phyloP scores from a whole-genome alignment of 2,329 filamentous ascomycete species.

The Microascus cirrosus region DNA sequence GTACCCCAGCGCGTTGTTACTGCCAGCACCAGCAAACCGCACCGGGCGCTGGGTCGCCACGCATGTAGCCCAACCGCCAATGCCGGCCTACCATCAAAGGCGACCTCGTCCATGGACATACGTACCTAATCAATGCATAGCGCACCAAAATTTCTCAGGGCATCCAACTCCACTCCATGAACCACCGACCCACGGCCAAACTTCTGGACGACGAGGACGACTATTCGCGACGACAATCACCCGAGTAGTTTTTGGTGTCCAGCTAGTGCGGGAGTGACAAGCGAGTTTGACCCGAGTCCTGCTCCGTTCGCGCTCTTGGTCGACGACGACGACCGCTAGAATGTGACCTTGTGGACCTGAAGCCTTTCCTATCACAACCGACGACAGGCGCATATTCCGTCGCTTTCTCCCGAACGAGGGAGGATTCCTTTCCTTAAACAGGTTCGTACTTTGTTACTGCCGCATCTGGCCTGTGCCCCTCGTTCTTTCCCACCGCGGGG shows the following conservation, averaged over 20 bases:
- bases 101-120: neutral
- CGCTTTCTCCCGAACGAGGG: neutral
- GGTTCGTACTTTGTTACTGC: neutral
- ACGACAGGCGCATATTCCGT: slow-evolving; percentile 2
- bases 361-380: slow-evolving; percentile 2
- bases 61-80: neutral
- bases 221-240: neutral
- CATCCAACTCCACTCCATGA: neutral
- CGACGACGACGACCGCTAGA: slow-evolving; percentile 3
- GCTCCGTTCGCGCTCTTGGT: neutral
- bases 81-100: neutral
- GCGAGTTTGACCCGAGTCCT: neutral
- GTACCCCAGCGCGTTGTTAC: neutral
- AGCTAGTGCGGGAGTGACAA: neutral
- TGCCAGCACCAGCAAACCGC: neutral
- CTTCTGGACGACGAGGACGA: neutral
- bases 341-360: slow-evolving; percentile 7
- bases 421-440: neutral
- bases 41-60: neutral
- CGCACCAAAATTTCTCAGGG: neutral
- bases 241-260: neutral
- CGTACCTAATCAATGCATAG: neutral
- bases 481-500: neutral
- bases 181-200: neutral
- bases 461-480: neutral